Base-by-base conservation (phyloP, 2,329 filamentous ascomycete species). In the Fusarium mangiferae region DNA sequence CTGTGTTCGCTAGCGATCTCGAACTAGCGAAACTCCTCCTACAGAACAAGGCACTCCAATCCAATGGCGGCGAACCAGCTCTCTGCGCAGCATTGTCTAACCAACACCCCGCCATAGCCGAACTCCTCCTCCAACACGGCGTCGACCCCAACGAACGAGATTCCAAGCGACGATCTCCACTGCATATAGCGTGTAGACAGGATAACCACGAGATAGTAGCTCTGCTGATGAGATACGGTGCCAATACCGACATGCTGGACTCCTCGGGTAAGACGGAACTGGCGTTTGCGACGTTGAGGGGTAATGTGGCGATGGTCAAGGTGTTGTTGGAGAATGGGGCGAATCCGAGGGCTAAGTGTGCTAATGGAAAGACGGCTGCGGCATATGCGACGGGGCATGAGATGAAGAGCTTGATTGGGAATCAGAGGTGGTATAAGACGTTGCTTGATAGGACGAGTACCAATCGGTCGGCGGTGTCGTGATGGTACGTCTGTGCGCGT, bases 311-410 rank as follows among this genome's bases (percentile, higher is more conserved):
- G 1, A 3, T 67, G 24, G 52, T 42, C 2, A 67, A 36, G 22
- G 17, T 66, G 3, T 5, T 68, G 12, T 18, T 68, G 13, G 52
- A 54, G 12, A 36, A 67, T 33, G 65, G 62, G 0, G 62, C 62
- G 7, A 28, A 54, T n/a, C 62, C 62, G 10, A 68, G 33, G 3
- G 24, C 65, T 1, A 68, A 52, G 26, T 68, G 65, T 22, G 22
- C 62, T 0, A 68, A 68, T 52, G 62, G 65, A 2, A 68, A 67
- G 18, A 67, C 45, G 7, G 24, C 62, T 15, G 62, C 28, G 18
- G 39, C 45, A 4, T 68, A 61, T 48, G 62, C 52, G 3, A 36
- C 28, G 7, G 52, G 44, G 4, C n/a, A 46, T 3, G 65, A 68
- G 45, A 54, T 44, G n/a, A 68, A 67, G 24, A 52, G 35, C 17